Conservation (phyloP, 2,329 filamentous ascomycete genomes). For the Passalora sequoiae region DNA sequence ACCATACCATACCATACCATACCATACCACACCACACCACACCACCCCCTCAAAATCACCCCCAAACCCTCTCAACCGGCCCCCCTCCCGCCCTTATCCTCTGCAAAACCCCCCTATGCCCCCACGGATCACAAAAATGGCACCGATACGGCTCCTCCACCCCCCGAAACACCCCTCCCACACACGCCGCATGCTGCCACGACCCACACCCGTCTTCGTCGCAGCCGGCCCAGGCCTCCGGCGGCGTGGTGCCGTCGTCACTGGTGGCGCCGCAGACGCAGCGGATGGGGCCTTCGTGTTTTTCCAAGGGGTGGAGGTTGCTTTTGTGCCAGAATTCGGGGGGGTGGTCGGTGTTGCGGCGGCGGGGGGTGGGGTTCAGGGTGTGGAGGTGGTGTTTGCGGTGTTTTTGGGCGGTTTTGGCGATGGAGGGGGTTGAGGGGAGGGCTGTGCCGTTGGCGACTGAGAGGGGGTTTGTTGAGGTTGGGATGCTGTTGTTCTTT, state of each 20-base stretch:
- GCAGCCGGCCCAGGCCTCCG: conserved; percentile 21
- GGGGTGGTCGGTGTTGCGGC: conserved; percentile 17
- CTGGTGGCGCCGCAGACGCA: conserved; percentile 27
- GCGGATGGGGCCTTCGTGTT: conserved; percentile 19
- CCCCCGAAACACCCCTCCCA: conserved; percentile 15
- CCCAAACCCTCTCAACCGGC: no score
- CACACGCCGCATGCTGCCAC: conserved; percentile 30
- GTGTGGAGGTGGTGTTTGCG: conserved; percentile 19
- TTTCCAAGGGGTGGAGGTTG: conserved; percentile 18
- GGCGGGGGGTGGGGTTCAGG: conserved; percentile 1
- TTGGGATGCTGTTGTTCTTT: background rate
- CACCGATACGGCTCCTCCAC: conserved; percentile 20
- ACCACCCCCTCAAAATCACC: no score
- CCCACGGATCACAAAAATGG: conserved; percentile 26
- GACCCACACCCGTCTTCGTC: conserved; percentile 21
- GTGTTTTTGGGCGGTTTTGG: conserved; percentile 10
- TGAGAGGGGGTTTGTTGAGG: background rate
- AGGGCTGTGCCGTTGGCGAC: background rate
- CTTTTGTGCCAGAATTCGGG: conserved; percentile 26
- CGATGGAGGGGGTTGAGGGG: background rate
- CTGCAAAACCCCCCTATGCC: conserved; percentile 17
- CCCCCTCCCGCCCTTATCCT: conserved; percentile 12
- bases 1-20: no score
- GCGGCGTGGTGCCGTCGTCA: background rate
- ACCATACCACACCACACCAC: no score